These are phyloP conservation scores for Polyporus arcularius DNA, from an alignment of 768 basidiomycete genomes.

Conservation along the genomic window DNA sequence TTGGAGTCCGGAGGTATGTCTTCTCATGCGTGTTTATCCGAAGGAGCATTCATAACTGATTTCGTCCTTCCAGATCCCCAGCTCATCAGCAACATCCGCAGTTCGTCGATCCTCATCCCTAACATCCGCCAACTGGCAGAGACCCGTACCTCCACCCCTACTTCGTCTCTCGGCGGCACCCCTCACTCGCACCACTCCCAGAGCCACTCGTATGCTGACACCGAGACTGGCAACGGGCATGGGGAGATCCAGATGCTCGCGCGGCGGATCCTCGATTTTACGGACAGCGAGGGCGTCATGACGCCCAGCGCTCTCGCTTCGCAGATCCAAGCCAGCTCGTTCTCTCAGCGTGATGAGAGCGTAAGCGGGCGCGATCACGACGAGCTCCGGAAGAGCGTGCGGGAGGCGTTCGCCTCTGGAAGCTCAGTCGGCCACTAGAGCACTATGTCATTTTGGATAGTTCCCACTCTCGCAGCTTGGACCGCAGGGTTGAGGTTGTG, in stretches of 20 bases:
- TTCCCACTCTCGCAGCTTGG: not conserved
- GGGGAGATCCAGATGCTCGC: constrained; percentile 89
- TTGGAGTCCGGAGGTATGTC: constrained; percentile 87
- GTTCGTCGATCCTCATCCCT: constrained; percentile 76
- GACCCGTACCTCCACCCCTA: constrained; percentile 67
- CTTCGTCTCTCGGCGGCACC: constrained; percentile 70
- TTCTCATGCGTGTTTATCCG: not conserved
- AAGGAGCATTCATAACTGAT: not conserved
- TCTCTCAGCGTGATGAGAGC: constrained; percentile 59
- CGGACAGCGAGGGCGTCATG: constrained; percentile 62
- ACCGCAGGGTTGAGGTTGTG: not conserved
- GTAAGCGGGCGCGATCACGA: constrained; percentile 63
- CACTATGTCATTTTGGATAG: not conserved
- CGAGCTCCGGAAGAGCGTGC: constrained; percentile 77
- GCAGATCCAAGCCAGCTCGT: constrained; percentile 70
- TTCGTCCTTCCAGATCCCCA: constrained; percentile 64
- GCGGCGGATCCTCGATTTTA: constrained; percentile 82
- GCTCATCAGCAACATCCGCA: constrained; percentile 87
- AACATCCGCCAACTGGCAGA: constrained; percentile 83
- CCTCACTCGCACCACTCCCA: constrained; percentile 70
- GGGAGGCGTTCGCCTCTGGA: constrained; percentile 71
- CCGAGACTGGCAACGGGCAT: constrained; percentile 84
- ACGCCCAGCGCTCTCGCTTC: constrained; percentile 65
- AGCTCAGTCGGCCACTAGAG: constrained; percentile 48
- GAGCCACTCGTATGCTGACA: constrained; percentile 75